phyloP scores from a whole-genome alignment of 2,329 filamentous ascomycete species.

The Biscogniauxia mediterranea region DNA sequence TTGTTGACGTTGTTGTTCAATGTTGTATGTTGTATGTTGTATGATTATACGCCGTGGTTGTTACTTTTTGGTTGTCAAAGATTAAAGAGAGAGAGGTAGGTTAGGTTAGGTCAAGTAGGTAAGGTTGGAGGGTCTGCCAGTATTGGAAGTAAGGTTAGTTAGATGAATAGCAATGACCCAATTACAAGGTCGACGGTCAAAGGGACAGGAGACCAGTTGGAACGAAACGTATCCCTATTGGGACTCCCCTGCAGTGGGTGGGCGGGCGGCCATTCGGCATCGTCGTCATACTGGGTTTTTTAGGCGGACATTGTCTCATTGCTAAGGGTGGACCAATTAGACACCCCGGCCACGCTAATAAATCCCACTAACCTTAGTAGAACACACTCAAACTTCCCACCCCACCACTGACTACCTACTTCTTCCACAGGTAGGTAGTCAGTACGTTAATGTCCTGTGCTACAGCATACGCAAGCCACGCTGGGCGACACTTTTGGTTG shows the following conservation, averaged over 20 bases:
- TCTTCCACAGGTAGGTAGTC: neutral
- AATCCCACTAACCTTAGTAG: neutral
- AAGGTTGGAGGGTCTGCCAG: conserved; percentile 7
- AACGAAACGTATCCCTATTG: neutral
- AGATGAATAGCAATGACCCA: conserved; percentile 6
- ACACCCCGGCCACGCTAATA: neutral
- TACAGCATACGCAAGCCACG: neutral
- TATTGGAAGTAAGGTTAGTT: conserved; percentile 1
- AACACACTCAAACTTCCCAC: neutral
- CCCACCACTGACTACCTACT: too few relatives aligned
- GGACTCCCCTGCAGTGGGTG: neutral
- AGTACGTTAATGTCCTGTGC: neutral
- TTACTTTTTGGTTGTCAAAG: too few relatives aligned
- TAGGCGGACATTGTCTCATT: neutral
- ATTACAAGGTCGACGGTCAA: neutral
- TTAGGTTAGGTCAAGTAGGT: too few relatives aligned
- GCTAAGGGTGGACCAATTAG: neutral
- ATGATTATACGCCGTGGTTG: too few relatives aligned
- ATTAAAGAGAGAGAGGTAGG: too few relatives aligned
- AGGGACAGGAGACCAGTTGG: neutral
- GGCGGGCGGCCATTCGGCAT: neutral
- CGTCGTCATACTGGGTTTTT: neutral
- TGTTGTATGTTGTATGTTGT: too few relatives aligned
- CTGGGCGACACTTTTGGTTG: neutral
- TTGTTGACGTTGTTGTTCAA: too few relatives aligned